phyloP scores from a whole-genome alignment of 257 asterid species.

The Plectranthus barbatus region DNA sequence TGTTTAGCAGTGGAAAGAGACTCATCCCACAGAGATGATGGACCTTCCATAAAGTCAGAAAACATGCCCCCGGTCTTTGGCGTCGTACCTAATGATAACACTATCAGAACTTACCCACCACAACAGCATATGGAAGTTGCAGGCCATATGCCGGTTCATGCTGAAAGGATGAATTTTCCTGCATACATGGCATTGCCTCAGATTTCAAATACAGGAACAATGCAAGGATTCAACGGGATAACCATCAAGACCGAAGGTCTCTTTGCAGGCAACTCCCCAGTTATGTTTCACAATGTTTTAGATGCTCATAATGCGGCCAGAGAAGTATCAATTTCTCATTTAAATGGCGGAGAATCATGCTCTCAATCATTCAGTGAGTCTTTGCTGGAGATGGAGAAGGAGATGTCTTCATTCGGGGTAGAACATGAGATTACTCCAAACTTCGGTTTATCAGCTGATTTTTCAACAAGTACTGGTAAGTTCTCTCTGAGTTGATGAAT shows the following conservation, averaged over 20 bases:
- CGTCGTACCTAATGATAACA: conserved; percentile 28
- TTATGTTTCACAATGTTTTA: conserved; percentile 35
- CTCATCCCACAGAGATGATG: no score
- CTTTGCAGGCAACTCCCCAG: conserved; percentile 33
- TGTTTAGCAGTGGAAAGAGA: conserved; percentile 38
- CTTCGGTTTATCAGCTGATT: conserved; percentile 62
- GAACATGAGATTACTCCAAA: conserved; percentile 66
- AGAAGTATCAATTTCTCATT: conserved; percentile 43
- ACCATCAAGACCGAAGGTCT: conserved; percentile 39
- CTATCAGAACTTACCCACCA: conserved; percentile 28
- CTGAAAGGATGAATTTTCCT: conserved; percentile 32
- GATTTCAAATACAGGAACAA: conserved; percentile 40
- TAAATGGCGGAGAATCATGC: conserved; percentile 44
- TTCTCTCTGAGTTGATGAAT: neutral
- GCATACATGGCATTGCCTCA: conserved; percentile 38
- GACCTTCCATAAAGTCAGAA: conserved; percentile 38
- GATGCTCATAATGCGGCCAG: conserved; percentile 46
- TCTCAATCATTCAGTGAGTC: conserved; percentile 35
- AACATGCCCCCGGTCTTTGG: conserved; percentile 30
- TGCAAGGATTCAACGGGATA: conserved; percentile 43
- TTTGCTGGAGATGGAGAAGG: conserved; percentile 33
- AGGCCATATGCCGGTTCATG: conserved; percentile 26
- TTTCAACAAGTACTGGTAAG: conserved; percentile 56
- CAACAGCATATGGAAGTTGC: conserved; percentile 38
- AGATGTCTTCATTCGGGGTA: conserved; percentile 43